Conservation (phyloP, 2,329 filamentous ascomycete genomes). For the Trichophyton benhamiae region DNA sequence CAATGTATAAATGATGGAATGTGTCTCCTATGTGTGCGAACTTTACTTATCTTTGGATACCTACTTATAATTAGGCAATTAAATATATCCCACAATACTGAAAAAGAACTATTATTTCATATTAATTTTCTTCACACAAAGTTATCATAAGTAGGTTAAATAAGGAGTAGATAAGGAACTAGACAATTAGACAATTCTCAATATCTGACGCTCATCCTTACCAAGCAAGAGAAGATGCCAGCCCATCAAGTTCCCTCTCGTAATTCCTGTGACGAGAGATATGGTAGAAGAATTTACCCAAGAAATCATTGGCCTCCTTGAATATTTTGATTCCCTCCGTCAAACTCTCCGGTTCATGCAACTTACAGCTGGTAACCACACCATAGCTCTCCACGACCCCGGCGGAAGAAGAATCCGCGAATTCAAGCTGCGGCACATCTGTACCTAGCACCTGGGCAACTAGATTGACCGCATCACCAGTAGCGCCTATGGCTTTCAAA, state of each 20-base stretch:
- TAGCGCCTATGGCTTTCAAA: slow-evolving; percentile 64
- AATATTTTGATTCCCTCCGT: slow-evolving; percentile 51
- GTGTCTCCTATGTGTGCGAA: not conserved
- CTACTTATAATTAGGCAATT: too few relatives aligned
- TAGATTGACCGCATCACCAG: slow-evolving; percentile 57
- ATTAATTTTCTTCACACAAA: not conserved
- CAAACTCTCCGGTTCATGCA: slow-evolving; percentile 44
- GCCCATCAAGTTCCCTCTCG: slow-evolving; percentile 58
- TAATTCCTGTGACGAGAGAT: slow-evolving; percentile 64
- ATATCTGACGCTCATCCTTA: slow-evolving; percentile 29
- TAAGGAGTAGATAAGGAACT: not conserved
- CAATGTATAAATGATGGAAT: not conserved
- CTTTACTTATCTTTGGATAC: too few relatives aligned
- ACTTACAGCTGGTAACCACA: slow-evolving; percentile 54
- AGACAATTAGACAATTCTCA: not conserved
- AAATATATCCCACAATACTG: too few relatives aligned
- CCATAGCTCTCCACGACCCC: slow-evolving; percentile 58
- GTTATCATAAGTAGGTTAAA: not conserved
- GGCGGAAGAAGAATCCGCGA: slow-evolving; percentile 36
- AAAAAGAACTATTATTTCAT: not conserved
- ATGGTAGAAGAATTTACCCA: slow-evolving; percentile 57
- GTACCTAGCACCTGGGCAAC: slow-evolving; percentile 38
- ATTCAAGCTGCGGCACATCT: slow-evolving; percentile 36
- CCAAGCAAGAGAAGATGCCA: slow-evolving; percentile 56
- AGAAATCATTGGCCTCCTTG: slow-evolving; percentile 56